Conservation (phyloP, 257 asterid species). For the Mentha longifolia region DNA sequence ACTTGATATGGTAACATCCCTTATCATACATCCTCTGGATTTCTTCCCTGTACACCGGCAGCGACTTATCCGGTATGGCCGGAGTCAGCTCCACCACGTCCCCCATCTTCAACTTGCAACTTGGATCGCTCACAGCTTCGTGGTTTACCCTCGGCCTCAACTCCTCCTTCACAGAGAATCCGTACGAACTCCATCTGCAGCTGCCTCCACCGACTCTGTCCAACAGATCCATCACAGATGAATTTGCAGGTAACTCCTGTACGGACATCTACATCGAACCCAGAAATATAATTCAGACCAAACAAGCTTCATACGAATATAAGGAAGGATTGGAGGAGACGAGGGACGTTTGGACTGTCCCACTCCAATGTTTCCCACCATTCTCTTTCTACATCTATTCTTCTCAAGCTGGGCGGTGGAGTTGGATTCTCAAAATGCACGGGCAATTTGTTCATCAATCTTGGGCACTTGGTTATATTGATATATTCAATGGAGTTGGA, state of each 20-base stretch:
- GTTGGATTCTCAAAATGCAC: not conserved
- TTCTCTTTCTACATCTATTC: not conserved
- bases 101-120: slow-evolving; percentile 82
- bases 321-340: not conserved
- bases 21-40: slow-evolving; percentile 79
- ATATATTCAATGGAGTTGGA: not conserved
- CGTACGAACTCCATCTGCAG: slow-evolving; percentile 56
- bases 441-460: not conserved
- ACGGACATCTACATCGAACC: slow-evolving; percentile 80
- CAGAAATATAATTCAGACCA: not conserved
- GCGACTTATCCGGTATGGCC: slow-evolving; percentile 64
- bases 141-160: slow-evolving; percentile 75
- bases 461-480: not conserved
- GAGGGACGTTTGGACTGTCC: not conserved
- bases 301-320: too few species aligned
- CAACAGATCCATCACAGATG: slow-evolving; percentile 69
- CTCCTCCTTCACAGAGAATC: slow-evolving; percentile 74
- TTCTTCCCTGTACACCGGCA: slow-evolving; percentile 71
- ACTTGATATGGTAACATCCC: slow-evolving; percentile 42
- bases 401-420: not conserved
- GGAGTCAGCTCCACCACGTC: slow-evolving; percentile 84
- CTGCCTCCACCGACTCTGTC: slow-evolving; percentile 58
- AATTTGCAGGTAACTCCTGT: slow-evolving; percentile 71
- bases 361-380: not conserved
- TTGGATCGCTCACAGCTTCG: slow-evolving; percentile 61